Percentiles rank a stretch among this genome's conserved stretches.
Conservation (phyloP, 2,329 filamentous ascomycete genomes). For the Epichloe glyceriae region DNA sequence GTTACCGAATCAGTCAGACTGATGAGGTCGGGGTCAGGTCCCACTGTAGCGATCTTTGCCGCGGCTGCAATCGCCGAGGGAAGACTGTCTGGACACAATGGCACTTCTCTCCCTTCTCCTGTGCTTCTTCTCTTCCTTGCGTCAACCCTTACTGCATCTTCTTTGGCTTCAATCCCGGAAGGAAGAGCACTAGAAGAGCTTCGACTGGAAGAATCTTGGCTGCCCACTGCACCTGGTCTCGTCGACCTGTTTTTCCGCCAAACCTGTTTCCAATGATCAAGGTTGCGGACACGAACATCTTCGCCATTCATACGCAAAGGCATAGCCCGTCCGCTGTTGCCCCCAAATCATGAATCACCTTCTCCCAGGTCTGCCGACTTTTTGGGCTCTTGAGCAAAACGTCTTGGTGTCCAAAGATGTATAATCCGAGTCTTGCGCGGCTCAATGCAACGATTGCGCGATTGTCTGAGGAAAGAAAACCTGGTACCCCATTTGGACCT, state of each 20-base stretch:
- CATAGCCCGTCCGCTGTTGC: slow-evolving; percentile 20
- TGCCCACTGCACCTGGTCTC: neutral
- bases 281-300: slow-evolving; percentile 36
- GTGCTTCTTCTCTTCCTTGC: neutral
- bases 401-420: slow-evolving; percentile 66
- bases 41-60: neutral
- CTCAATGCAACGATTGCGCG: slow-evolving; percentile 46
- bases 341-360: slow-evolving; percentile 27
- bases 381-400: slow-evolving; percentile 33
- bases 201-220: neutral
- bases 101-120: no score
- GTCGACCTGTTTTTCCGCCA: slow-evolving; percentile 7
- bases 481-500: slow-evolving; percentile 47
- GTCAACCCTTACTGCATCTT: neutral
- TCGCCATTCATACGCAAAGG: slow-evolving; percentile 34
- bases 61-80: neutral
- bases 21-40: neutral
- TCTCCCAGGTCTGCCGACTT: slow-evolving; percentile 27
- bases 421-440: slow-evolving; percentile 66
- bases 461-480: slow-evolving; percentile 57
- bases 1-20: neutral
- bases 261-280: slow-evolving; percentile 35
- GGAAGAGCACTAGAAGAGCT: neutral
- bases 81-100: neutral
- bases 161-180: neutral